Conservation (phyloP, 441 rosid genomes). For the Omphalea diandra region DNA sequence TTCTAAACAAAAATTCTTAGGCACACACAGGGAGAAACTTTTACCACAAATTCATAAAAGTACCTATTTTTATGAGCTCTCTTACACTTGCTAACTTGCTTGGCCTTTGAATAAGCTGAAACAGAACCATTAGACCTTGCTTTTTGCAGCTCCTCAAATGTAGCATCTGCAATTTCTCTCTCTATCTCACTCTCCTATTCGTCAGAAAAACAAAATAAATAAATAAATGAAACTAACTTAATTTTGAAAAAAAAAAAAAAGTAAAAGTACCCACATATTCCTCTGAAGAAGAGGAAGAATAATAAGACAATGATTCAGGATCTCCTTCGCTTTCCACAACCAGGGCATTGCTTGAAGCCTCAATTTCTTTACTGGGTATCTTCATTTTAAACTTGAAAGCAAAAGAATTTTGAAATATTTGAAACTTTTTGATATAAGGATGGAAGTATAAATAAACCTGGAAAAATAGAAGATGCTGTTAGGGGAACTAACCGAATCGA, state of each 20-base stretch:
- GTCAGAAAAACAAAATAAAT: background rate
- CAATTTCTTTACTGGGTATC: slow-evolving; percentile 14
- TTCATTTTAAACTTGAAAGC: slow-evolving; percentile 22
- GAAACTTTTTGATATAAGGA: too few species aligned
- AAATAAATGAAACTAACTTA: background rate
- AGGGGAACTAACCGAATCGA: too few species aligned
- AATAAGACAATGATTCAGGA: slow-evolving; percentile 13
- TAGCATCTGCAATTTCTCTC: slow-evolving; percentile 64
- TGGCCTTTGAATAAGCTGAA: slow-evolving; percentile 33
- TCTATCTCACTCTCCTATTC: slow-evolving; percentile 55
- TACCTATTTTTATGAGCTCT: slow-evolving; percentile 54
- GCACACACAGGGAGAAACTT: background rate
- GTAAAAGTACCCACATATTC: slow-evolving; percentile 26
- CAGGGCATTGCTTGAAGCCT: slow-evolving; percentile 25
- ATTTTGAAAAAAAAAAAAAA: background rate
- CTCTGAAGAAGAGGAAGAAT: slow-evolving; percentile 27
- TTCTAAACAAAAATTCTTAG: slow-evolving; percentile 5
- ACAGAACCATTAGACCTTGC: slow-evolving; percentile 67
- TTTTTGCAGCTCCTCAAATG: slow-evolving; percentile 77
- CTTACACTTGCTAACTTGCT: slow-evolving; percentile 39
- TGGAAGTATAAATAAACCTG: too few species aligned
- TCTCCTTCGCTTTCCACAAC: slow-evolving; percentile 29
- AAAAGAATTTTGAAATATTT: too few species aligned
- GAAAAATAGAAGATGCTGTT: too few species aligned
- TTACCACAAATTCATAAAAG: background rate